phyloP scores from a whole-genome alignment of 106 monocot species.

The Dendrobium huoshanense region DNA sequence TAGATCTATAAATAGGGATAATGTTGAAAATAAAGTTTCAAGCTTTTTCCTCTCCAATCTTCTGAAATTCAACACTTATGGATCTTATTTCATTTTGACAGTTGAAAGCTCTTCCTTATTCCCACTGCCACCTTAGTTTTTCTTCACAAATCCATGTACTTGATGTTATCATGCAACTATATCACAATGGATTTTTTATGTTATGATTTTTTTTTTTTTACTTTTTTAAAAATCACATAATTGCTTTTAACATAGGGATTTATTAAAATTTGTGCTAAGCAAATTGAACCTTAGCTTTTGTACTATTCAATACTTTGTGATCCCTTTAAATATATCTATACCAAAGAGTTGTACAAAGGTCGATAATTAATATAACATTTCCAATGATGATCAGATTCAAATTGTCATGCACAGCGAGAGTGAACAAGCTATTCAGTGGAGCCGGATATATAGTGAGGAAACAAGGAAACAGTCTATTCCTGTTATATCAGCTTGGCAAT shows the following conservation, averaged over 20 bases:
- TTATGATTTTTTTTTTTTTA: neutral
- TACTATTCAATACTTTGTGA: neutral
- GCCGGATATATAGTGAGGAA: conserved; percentile 67
- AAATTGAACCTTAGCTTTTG: neutral
- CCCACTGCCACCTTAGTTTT: neutral
- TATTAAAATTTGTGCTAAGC: neutral
- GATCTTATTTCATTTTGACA: neutral
- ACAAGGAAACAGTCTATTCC: conserved; percentile 85
- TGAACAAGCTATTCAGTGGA: conserved; percentile 60
- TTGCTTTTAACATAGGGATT: neutral
- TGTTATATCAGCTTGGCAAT: conserved; percentile 89
- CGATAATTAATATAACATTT: neutral
- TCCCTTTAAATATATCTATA: neutral
- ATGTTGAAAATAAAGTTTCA: too few relatives aligned
- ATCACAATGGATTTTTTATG: neutral
- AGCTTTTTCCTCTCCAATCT: too few relatives aligned
- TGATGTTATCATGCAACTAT: neutral
- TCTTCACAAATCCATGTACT: too few relatives aligned
- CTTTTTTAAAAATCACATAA: neutral
- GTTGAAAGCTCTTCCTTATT: neutral
- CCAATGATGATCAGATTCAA: conserved; percentile 54
- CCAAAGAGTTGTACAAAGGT: neutral
- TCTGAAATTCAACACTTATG: too few relatives aligned
- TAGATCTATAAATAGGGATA: too few relatives aligned
- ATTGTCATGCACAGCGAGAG: conserved; percentile 77